phyloP scores from a whole-genome alignment of 345 rosid genomes.

The Microcos paniculata region DNA sequence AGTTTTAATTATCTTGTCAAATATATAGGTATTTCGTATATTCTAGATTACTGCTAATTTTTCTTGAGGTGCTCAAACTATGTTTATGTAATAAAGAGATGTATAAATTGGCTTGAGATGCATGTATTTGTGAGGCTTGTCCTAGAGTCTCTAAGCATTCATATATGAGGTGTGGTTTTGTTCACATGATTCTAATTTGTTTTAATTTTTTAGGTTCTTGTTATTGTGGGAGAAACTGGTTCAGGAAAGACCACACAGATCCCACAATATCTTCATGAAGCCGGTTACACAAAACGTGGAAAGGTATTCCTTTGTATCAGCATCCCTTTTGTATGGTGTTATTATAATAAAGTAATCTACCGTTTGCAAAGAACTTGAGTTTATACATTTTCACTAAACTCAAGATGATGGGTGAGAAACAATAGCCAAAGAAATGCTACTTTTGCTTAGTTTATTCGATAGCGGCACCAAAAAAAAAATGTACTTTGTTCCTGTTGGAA shows the following conservation, averaged over 20 bases:
- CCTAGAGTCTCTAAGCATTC: not conserved
- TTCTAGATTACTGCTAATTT: not conserved
- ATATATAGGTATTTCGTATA: not conserved
- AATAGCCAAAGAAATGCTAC: not conserved
- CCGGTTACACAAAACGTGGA: conserved; percentile 90
- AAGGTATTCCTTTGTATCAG: conserved; percentile 47
- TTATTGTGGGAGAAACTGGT: conserved; percentile 98
- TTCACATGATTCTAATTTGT: not conserved
- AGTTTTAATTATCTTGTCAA: not conserved
- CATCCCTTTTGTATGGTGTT: not conserved
- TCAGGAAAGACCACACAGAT: conserved; percentile 98
- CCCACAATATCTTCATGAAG: conserved; percentile 96
- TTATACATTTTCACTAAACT: not conserved
- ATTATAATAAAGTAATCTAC: not conserved
- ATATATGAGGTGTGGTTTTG: not conserved
- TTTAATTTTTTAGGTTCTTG: conserved; percentile 64
- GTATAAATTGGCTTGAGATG: not conserved
- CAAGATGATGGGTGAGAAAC: not conserved
- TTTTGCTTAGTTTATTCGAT: not conserved
- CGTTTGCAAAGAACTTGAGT: not conserved
- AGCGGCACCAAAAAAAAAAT: not conserved
- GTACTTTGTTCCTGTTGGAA: not conserved
- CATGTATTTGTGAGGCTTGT: not conserved
- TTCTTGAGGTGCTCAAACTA: too few relatives aligned
- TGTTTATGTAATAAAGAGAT: not conserved